Conservation (phyloP, 495 filamentous ascomycete genomes). For the Aspergillus baeticus region DNA sequence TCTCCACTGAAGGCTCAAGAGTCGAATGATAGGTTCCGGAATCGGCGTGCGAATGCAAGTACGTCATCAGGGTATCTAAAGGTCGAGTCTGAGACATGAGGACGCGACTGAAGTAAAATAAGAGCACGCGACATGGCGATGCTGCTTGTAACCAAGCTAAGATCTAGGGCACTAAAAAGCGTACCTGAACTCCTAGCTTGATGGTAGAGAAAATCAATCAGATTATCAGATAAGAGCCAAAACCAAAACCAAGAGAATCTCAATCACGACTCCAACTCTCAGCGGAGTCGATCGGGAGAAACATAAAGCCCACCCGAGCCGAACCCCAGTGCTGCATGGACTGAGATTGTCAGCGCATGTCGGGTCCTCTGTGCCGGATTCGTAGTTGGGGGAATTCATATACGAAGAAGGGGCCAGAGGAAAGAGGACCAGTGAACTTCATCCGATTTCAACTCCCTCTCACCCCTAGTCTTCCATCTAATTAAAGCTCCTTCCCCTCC, state of each 20-base stretch:
- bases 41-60: too few relatives aligned
- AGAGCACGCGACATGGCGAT: too few relatives aligned
- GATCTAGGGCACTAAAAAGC: background rate
- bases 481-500: background rate
- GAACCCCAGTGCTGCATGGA: too few relatives aligned
- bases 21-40: too few relatives aligned
- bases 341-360: conserved; percentile 16
- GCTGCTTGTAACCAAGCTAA: too few relatives aligned
- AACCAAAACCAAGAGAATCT: background rate
- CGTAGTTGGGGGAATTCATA: conserved; percentile 4
- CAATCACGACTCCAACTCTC: background rate
- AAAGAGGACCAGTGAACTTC: conserved; percentile 1
- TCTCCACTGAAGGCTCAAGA: too few relatives aligned
- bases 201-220: background rate
- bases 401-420: background rate
- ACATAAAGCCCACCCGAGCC: conserved; percentile 1
- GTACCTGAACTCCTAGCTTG: too few relatives aligned
- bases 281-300: conserved; percentile 6
- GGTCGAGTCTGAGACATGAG: too few relatives aligned
- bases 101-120: too few relatives aligned
- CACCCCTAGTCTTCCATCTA: background rate
- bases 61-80: too few relatives aligned
- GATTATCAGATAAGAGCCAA: background rate
- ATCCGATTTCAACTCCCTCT: conserved; percentile 1
- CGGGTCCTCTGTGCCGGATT: conserved; percentile 13